Evolutionary conservation across 1,284 basidiomycete genomes (phyloP).

Genomic region (Ustilago shanxiensis): DNA sequence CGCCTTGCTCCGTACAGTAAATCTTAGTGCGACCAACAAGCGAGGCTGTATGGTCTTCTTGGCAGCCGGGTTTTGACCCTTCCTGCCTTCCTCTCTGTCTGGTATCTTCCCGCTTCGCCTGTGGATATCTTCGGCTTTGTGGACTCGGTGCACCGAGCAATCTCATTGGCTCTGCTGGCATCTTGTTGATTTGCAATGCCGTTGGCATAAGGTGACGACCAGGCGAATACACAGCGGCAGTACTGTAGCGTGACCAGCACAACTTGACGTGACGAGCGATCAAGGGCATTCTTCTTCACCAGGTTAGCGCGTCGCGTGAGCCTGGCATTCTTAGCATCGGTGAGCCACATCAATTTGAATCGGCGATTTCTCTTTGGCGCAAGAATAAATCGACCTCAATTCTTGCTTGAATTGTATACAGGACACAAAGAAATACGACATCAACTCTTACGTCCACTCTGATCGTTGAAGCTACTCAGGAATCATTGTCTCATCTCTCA

Average conservation of each 20-base stretch:
- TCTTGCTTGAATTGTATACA: not conserved
- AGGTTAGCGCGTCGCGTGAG: not conserved
- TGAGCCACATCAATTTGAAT: not conserved
- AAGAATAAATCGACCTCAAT: conserved; percentile 2
- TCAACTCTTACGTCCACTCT: too few relatives aligned
- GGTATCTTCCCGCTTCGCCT: not conserved
- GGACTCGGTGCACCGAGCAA: conserved; percentile 5
- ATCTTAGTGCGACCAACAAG: not conserved
- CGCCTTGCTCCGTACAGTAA: conserved; percentile 5
- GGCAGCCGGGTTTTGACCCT: not conserved
- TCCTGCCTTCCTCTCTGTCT: not conserved
- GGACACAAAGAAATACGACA: too few relatives aligned
- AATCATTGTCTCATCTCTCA: not conserved
- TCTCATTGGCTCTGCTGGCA: conserved; percentile 8
- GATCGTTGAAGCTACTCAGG: not conserved
- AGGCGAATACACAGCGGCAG: too few relatives aligned
- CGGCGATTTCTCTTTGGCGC: not conserved
- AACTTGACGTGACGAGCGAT: conserved; percentile 6
- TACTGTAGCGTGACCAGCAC: conserved; percentile 14
- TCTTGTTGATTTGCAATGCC: not conserved
- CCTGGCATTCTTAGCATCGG: not conserved
- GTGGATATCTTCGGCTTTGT: conserved; percentile 7
- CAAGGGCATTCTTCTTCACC: not conserved
- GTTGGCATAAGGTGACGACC: not conserved
- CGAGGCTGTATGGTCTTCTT: conserved; percentile 11